Evolutionary conservation across 2,329 filamentous ascomycete genomes (phyloP).

Genomic region (Annulohypoxylon truncatum): DNA sequence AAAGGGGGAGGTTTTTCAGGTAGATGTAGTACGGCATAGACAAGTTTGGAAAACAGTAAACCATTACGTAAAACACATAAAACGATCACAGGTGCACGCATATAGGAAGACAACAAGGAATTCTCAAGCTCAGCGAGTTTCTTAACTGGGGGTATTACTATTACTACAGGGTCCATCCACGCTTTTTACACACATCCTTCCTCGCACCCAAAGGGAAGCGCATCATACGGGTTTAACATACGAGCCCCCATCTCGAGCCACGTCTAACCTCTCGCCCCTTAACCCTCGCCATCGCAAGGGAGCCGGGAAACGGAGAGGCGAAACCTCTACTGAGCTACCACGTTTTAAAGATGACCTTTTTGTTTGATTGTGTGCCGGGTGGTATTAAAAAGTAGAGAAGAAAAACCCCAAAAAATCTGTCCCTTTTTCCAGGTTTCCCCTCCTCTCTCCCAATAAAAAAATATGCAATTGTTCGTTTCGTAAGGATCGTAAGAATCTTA

Average conservation of each 20-base stretch:
- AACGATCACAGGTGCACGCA: not conserved
- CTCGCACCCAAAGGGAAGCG: not conserved
- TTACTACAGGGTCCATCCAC: constrained; percentile 45
- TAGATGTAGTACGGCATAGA: too few relatives aligned
- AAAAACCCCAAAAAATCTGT: constrained; percentile 39
- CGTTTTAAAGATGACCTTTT: constrained; percentile 21
- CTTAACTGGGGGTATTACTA: constrained; percentile 48
- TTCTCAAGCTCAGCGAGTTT: constrained; percentile 42
- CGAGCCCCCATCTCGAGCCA: not conserved
- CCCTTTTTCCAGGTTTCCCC: constrained; percentile 33
- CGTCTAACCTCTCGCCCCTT: not conserved
- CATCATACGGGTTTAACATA: not conserved
- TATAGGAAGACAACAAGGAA: constrained; percentile 4
- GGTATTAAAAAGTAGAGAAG: constrained; percentile 33
- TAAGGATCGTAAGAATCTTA: constrained; percentile 71
- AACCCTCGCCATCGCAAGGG: constrained; percentile 7
- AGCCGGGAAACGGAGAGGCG: not conserved
- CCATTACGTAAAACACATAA: not conserved
- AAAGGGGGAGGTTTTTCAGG: too few relatives aligned
- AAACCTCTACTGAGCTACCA: constrained; percentile 21
- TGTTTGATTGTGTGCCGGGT: constrained; percentile 11
- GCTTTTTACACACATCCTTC: constrained; percentile 31
- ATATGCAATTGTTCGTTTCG: constrained; percentile 55
- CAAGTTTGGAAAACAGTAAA: too few relatives aligned
- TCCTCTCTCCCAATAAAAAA: too few relatives aligned